Conservation (phyloP, 2,329 filamentous ascomycete species). For the Apiospora saccharicola region DNA sequence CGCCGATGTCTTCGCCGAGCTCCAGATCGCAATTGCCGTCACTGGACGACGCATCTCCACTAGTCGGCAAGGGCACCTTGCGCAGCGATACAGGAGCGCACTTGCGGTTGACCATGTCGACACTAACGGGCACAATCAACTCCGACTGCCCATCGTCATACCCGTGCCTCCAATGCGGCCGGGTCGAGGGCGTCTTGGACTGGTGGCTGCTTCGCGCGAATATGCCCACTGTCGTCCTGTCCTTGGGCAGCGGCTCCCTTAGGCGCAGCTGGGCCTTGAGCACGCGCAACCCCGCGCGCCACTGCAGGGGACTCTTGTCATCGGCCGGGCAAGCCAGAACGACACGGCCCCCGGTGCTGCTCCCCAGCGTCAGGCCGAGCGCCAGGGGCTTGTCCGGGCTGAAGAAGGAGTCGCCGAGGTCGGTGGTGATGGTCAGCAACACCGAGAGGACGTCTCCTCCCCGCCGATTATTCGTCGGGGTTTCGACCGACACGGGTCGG, state of each 20-base stretch:
- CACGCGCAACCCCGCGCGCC: slow-evolving; percentile 48
- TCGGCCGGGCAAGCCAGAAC: slow-evolving; percentile 29
- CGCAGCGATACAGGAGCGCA: background rate
- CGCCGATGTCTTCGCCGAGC: slow-evolving; percentile 64
- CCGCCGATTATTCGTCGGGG: slow-evolving; percentile 25
- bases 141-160: background rate
- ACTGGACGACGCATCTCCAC: slow-evolving; percentile 33
- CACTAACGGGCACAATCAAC: slow-evolving; percentile 32
- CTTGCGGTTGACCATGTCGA: background rate
- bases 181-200: background rate
- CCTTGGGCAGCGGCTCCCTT: slow-evolving; percentile 21
- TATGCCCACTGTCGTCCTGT: slow-evolving; percentile 22
- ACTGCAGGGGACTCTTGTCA: slow-evolving; percentile 33
- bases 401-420: slow-evolving; percentile 64
- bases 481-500: slow-evolving; percentile 51
- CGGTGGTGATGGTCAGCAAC: slow-evolving; percentile 62
- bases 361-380: slow-evolving; percentile 46
- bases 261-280: slow-evolving; percentile 43
- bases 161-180: background rate
- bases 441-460: slow-evolving; percentile 30
- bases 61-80: slow-evolving; percentile 28
- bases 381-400: slow-evolving; percentile 53
- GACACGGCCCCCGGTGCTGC: slow-evolving; percentile 35
- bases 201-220: background rate
- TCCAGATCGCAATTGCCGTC: slow-evolving; percentile 45